Base-by-base conservation (phyloP, 306 rosid genomes). In the Prosopis cineraria region DNA sequence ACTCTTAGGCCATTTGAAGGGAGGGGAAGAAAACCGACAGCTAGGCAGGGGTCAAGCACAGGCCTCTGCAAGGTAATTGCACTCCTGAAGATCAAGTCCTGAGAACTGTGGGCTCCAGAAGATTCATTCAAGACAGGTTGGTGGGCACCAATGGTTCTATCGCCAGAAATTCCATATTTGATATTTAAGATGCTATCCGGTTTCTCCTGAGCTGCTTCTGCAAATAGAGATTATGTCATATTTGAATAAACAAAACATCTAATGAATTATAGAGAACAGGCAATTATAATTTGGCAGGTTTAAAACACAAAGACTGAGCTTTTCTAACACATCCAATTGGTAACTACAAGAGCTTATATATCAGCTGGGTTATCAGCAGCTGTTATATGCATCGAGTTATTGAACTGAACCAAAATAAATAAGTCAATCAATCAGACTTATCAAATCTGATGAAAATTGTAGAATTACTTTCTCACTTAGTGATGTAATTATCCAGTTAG, bases 21-120 rank as follows among this genome's bases (percentile, higher is more conserved):
- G 52, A 96, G 93, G 85, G 99, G 91, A 82, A 93, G 98, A 93
- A 96, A 96, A 80, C 99, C 99, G 80, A 96, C 94, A 24, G 98
- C 96, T 74, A 96, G 77, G 82, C 93, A 86, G 43, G 99, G 99
- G 73, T 96, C 96, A 78, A 96, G 98, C 77, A 96, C 98, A 37
- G 99, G 99, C 91, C 91, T 88, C 79, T 91, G 97, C 91, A 96
- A 84, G 78, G 85, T 81, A 78, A 96, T 88, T 76, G 91, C 83
- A 81, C 96, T 93, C 79, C 82, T 89, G 90, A 96, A 96, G 78
- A 91, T 80, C 85, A 93, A 89, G 73, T 87, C 94, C 84, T 84
- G 92, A 74, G 79, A 80, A 81, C 78, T 83, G 75, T 83, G 85
- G 58, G 81, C 81, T 72, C 71, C 82, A 59, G 88, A 59, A 72